A percentile compares a stretch with the other conserved stretches of the same genome.
Evolutionary conservation across 805 yeast species (phyloP).

Genomic region (Ogataea parapolymorpha): DNA sequence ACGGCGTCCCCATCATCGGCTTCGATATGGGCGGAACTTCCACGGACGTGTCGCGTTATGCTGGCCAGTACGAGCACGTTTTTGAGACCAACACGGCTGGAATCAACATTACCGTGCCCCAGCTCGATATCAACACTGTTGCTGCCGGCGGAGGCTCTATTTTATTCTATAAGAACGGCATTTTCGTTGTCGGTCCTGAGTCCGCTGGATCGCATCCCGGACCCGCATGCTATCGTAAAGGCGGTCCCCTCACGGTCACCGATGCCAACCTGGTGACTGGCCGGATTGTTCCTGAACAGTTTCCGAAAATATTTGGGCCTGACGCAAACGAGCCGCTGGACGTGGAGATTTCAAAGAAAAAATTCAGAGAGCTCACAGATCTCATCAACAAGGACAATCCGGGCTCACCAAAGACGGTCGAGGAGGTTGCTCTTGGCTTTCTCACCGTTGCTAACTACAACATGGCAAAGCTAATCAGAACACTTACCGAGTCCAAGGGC

Average conservation of each 20-base stretch:
- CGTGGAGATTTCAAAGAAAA: constrained; percentile 7
- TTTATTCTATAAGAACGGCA: constrained; percentile 8
- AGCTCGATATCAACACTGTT: constrained; percentile 28
- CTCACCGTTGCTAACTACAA: constrained; percentile 75
- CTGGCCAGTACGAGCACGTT: constrained; percentile 29
- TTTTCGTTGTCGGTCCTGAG: constrained; percentile 10
- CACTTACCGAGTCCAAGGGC: constrained; percentile 78
- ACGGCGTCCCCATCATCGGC: constrained; percentile 28
- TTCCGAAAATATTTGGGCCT: constrained; percentile 10
- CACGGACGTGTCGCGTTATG: constrained; percentile 35
- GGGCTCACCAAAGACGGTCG: constrained; percentile 42
- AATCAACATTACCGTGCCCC: constrained; percentile 36
- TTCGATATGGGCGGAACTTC: constrained; percentile 41
- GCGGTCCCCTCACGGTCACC: constrained; percentile 9
- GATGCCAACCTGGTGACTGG: constrained; percentile 11
- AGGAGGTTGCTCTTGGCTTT: constrained; percentile 75
- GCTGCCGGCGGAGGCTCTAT: constrained; percentile 13
- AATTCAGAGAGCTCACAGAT: constrained; percentile 40
- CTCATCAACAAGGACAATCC: constrained; percentile 44
- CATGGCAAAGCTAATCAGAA: constrained; percentile 84
- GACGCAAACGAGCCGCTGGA: constrained; percentile 8
- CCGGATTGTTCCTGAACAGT: constrained; percentile 12
- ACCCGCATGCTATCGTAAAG: constrained; percentile 10
- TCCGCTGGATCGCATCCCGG: constrained; percentile 12
- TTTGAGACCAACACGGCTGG: constrained; percentile 35